Conservation (phyloP, 306 rosid species). For the Astragalus glycyphyllos region DNA sequence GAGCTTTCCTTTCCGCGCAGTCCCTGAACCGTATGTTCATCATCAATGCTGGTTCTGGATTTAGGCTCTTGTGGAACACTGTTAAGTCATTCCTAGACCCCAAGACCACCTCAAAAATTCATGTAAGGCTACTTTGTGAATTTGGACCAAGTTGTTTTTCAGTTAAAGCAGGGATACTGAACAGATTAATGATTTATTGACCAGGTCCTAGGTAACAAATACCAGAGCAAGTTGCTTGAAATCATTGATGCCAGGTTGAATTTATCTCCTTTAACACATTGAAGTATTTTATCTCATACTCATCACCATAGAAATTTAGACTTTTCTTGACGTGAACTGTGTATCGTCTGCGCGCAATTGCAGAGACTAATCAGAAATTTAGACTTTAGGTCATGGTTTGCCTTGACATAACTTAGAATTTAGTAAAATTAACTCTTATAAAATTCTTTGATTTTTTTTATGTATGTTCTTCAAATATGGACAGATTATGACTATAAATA, state of each 20-base stretch:
- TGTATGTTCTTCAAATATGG: neutral
- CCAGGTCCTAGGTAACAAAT: constrained; percentile 95
- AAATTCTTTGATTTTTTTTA: constrained; percentile 23
- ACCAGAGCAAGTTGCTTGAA: constrained; percentile 96
- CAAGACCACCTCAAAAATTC: constrained; percentile 89
- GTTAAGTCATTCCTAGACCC: constrained; percentile 94
- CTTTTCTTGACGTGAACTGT: no score
- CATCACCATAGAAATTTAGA: neutral
- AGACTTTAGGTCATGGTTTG: neutral
- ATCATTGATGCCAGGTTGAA: constrained; percentile 85
- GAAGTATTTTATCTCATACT: neutral
- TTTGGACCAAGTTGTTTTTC: constrained; percentile 20
- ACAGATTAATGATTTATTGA: constrained; percentile 28
- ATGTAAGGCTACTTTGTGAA: constrained; percentile 55
- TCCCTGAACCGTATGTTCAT: constrained; percentile 94
- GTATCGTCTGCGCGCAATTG: no score
- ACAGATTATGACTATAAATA: constrained; percentile 22
- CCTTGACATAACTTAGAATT: neutral
- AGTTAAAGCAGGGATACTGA: constrained; percentile 35
- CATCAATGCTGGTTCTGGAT: constrained; percentile 99
- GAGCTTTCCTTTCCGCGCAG: constrained; percentile 46
- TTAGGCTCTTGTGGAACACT: constrained; percentile 94
- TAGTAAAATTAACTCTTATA: neutral
- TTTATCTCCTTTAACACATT: constrained; percentile 20
- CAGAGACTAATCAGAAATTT: no score